Evolutionary conservation across 73 alveolate species (phyloP).

Genomic region (Tetrahymena elliotti): DNA sequence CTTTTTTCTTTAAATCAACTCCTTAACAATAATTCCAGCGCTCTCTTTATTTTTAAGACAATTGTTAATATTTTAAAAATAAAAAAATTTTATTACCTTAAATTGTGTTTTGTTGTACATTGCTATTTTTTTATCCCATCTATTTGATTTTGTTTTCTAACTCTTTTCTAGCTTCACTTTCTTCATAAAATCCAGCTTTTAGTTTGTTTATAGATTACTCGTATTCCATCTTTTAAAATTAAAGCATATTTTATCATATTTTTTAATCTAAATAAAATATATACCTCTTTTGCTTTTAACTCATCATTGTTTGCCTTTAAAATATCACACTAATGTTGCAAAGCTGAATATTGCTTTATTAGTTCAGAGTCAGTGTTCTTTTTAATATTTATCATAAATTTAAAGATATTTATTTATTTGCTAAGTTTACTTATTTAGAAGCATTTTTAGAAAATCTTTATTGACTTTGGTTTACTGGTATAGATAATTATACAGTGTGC

Average conservation of each 20-base stretch:
- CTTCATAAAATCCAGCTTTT: background rate
- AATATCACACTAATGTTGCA: background rate
- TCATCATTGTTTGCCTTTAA: background rate
- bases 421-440: background rate
- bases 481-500: background rate
- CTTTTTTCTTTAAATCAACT: background rate
- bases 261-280: background rate
- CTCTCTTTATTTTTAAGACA: background rate
- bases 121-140: background rate
- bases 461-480: background rate
- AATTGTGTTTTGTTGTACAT: background rate
- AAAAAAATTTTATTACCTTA: background rate
- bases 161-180: background rate
- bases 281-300: background rate
- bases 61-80: background rate
- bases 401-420: no score
- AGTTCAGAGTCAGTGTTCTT: background rate
- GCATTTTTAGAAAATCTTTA: background rate
- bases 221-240: background rate
- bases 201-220: background rate
- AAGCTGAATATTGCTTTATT: background rate
- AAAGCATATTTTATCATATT: background rate
- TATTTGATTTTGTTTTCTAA: background rate
- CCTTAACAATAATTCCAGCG: background rate
- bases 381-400: no score